These are phyloP conservation scores for Crithidia fasciculata DNA, from an alignment of 208 protist genomes.

Conservation along the genomic window DNA sequence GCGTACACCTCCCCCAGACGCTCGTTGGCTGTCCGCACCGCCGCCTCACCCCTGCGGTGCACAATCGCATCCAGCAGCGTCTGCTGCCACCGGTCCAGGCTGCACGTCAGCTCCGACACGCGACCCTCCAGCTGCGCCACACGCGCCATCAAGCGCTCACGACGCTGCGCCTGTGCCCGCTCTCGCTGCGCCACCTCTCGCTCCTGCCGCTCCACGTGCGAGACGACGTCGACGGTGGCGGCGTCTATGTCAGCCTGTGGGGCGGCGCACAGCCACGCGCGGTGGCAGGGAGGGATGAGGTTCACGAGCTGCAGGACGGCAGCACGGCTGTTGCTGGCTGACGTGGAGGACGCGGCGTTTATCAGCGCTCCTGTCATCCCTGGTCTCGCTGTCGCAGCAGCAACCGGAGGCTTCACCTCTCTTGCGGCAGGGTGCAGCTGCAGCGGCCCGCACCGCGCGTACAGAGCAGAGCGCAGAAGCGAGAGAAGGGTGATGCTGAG, in stretches of 20 bases:
- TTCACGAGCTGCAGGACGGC: conserved; percentile 31
- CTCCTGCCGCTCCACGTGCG: conserved; percentile 13
- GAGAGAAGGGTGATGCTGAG: conserved; percentile 34
- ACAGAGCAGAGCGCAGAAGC: conserved; percentile 51
- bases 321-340: not conserved
- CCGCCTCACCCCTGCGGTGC: conserved; percentile 55
- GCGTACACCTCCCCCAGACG: conserved; percentile 64
- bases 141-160: conserved; percentile 33
- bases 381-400: not conserved
- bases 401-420: not conserved
- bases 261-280: conserved; percentile 28
- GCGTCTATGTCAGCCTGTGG: conserved; percentile 25
- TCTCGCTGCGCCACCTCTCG: conserved; percentile 27
- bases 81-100: conserved; percentile 33
- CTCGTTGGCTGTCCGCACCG: conserved; percentile 66
- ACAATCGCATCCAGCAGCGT: conserved; percentile 72
- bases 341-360: conserved; percentile 16
- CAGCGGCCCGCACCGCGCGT: conserved; percentile 38
- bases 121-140: conserved; percentile 31
- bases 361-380: conserved; percentile 18
- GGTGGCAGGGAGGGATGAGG: conserved; percentile 36
- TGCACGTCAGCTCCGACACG: conserved; percentile 19
- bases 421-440: conserved; percentile 6
- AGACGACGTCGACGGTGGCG: conserved; percentile 15
- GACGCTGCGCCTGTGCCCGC: conserved; percentile 28